Evolutionary conservation across 176 grass and related monocot species (phyloP).

Genomic region (Paspalum vaginatum): DNA sequence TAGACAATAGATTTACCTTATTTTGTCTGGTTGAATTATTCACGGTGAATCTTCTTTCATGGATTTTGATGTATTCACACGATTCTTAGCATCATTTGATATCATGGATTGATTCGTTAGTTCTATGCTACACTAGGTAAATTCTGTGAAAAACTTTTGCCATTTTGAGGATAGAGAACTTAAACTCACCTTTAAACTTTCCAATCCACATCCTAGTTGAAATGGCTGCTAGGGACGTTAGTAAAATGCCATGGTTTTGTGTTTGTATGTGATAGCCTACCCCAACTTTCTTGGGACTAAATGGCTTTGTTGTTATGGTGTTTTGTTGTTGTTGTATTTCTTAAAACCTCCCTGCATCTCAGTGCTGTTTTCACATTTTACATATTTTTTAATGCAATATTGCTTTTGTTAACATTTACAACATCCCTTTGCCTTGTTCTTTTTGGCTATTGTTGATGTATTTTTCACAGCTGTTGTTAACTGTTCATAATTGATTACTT

Average conservation of each 20-base stretch:
- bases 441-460: not conserved
- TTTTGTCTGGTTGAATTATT: not conserved
- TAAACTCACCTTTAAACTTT: not conserved
- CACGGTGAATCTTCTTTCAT: not conserved
- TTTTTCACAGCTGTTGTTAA: not conserved
- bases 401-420: constrained; percentile 4
- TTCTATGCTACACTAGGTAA: not conserved
- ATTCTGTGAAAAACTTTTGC: not conserved
- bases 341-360: not conserved
- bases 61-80: not conserved
- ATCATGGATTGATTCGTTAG: not conserved
- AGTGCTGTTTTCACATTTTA: not conserved
- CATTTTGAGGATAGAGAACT: not conserved
- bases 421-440: not conserved
- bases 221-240: constrained; percentile 6
- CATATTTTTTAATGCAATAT: not conserved
- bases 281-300: not conserved
- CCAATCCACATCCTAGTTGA: not conserved
- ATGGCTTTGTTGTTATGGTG: not conserved
- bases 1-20: not conserved
- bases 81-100: not conserved
- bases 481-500: not conserved
- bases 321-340: not conserved
- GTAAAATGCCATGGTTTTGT: not conserved
- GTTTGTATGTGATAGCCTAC: not conserved